Percentiles rank a stretch among this genome's conserved stretches.
phyloP scores from a whole-genome alignment of 805 yeast genomes.

The Myxozyma sirexii region DNA sequence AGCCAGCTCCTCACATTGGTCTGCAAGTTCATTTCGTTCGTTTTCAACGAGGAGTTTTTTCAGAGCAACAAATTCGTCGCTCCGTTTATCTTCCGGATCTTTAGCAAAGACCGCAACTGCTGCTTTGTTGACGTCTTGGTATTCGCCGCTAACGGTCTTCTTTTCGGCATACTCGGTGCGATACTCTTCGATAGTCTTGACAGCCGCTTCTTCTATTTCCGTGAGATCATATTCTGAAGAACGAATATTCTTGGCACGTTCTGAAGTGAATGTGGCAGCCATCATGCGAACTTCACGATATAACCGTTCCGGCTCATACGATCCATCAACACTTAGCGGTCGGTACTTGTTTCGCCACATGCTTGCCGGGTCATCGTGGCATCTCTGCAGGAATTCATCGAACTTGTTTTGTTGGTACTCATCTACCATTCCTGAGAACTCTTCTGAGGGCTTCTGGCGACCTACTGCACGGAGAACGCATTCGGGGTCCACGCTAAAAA shows the following conservation, averaged over 20 bases:
- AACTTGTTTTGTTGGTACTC: constrained; percentile 70
- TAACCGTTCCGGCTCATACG: constrained; percentile 13
- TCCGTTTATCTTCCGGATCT: neutral
- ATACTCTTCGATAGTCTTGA: neutral
- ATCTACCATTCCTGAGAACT: constrained; percentile 68
- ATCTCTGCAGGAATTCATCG: constrained; percentile 70
- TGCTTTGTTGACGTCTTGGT: constrained; percentile 1
- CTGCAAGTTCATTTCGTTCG: neutral
- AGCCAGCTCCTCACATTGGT: constrained; percentile 9
- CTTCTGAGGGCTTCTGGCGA: constrained; percentile 73
- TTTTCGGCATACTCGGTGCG: neutral
- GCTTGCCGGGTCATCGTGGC: constrained; percentile 57
- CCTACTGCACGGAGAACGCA: constrained; percentile 86
- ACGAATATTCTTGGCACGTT: neutral
- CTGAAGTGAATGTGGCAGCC: constrained; percentile 1
- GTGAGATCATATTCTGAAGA: neutral
- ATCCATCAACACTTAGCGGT: constrained; percentile 29
- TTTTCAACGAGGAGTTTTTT: neutral
- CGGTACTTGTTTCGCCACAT: constrained; percentile 50
- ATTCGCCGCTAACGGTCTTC: neutral
- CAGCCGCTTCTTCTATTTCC: neutral
- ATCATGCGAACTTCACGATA: constrained; percentile 12
- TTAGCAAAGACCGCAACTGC: constrained; percentile 1
- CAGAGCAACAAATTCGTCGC: neutral
- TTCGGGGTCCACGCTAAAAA: constrained; percentile 82